phyloP scores from a whole-genome alignment of 441 rosid genomes.

The Corymbia citriodora region DNA sequence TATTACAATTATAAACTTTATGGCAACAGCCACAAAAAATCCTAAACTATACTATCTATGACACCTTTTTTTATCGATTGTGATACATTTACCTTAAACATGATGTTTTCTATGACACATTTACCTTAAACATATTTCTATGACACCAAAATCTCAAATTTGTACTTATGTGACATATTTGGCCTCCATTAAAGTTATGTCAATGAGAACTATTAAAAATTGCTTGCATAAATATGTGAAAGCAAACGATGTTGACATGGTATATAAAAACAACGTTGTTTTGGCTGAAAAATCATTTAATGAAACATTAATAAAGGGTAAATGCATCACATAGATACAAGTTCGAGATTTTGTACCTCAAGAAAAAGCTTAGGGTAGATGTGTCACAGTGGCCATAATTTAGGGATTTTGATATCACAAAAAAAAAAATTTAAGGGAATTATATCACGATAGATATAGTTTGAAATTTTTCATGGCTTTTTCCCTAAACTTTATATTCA shows the following conservation, averaged over 20 bases:
- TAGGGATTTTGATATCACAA: too few species aligned
- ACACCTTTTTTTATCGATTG: too few species aligned
- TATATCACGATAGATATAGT: too few species aligned
- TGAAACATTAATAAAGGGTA: rapidly evolving
- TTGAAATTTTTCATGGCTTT: too few species aligned
- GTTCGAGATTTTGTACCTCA: background rate
- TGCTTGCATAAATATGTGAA: background rate
- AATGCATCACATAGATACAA: rapidly evolving
- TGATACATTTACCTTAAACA: background rate
- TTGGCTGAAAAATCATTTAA: background rate
- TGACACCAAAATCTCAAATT: background rate
- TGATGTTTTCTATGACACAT: background rate
- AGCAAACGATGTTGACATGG: background rate
- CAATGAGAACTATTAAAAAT: background rate
- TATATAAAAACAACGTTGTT: rapidly evolving
- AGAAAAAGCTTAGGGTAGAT: too few species aligned
- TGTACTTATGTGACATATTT: background rate
- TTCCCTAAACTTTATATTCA: too few species aligned
- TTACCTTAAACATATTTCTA: background rate
- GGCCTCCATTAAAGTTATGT: background rate
- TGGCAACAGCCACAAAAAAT: background rate
- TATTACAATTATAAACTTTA: too few species aligned
- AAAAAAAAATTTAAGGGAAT: too few species aligned
- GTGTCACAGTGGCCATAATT: too few species aligned
- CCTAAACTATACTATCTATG: background rate